Conservation (phyloP, 345 rosid genomes). For the Turnera subulata region DNA sequence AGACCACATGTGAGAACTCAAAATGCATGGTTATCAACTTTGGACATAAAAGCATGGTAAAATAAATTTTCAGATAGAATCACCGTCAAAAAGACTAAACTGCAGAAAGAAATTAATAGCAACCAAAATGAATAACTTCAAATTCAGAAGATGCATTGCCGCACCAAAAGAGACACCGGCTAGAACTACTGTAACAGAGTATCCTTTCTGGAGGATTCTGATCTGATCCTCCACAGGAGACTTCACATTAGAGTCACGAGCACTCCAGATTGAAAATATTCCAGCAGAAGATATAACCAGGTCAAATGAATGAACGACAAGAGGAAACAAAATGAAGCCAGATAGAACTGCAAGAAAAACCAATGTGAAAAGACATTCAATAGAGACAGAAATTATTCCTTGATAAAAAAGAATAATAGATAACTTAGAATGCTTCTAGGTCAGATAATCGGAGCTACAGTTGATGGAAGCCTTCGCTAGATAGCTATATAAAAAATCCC, state of each 20-base stretch:
- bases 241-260: slow-evolving; percentile 70
- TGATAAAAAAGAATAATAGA: not conserved
- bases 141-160: too few relatives aligned
- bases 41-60: not conserved
- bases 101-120: too few relatives aligned
- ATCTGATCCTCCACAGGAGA: slow-evolving; percentile 86
- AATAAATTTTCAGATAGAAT: not conserved
- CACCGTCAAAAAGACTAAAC: slow-evolving; percentile 32
- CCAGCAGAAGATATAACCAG: slow-evolving; percentile 90
- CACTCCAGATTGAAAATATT: slow-evolving; percentile 79
- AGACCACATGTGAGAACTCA: slow-evolving; percentile 12
- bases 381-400: too few relatives aligned
- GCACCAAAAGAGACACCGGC: slow-evolving; percentile 81
- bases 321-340: slow-evolving; percentile 96
- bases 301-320: slow-evolving; percentile 97
- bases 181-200: slow-evolving; percentile 75
- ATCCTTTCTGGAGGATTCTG: slow-evolving; percentile 97
- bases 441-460: too few relatives aligned
- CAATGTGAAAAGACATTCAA: too few relatives aligned
- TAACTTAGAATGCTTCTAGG: too few relatives aligned
- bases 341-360: slow-evolving; percentile 99
- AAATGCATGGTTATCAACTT: slow-evolving; percentile 8
- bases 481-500: too few relatives aligned
- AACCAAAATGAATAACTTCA: too few relatives aligned
- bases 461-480: too few relatives aligned